Evolutionary conservation across 2,329 filamentous ascomycete genomes (phyloP).

Genomic region (Aspergillus fumigatiaffinis): DNA sequence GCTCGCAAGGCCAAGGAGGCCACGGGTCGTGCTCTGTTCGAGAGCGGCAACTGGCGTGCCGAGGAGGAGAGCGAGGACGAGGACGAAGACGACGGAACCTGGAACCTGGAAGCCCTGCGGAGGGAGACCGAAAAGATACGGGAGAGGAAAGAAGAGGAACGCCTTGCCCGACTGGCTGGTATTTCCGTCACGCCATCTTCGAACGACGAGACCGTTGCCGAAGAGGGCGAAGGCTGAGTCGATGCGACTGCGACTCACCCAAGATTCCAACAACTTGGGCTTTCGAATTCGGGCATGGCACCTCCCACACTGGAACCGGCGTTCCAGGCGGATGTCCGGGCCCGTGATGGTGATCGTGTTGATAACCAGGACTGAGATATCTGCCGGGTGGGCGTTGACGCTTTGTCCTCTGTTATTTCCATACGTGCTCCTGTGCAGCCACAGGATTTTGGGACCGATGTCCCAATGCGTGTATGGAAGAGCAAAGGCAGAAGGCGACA

Average conservation of each 20-base stretch:
- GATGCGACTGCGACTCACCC: constrained; percentile 7
- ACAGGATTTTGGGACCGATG: constrained; percentile 6
- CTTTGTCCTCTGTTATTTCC: constrained; percentile 15
- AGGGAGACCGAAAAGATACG: constrained; percentile 77
- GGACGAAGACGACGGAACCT: constrained; percentile 57
- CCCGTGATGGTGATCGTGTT: constrained; percentile 19
- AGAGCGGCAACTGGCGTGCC: constrained; percentile 86
- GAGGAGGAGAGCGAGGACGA: constrained; percentile 61
- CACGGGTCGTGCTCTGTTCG: constrained; percentile 90
- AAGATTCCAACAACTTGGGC: constrained; percentile 26
- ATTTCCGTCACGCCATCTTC: constrained; percentile 15
- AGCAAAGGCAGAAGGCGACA: constrained; percentile 12
- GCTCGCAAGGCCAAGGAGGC: constrained; percentile 89
- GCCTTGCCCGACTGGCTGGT: constrained; percentile 42
- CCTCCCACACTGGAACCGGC: constrained; percentile 19
- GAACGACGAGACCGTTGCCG: constrained; percentile 16
- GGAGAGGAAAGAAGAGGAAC: constrained; percentile 73
- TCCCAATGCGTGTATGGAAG: constrained; percentile 11
- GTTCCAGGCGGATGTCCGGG: constrained; percentile 15
- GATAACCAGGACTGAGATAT: constrained; percentile 22
- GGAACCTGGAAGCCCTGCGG: constrained; percentile 79
- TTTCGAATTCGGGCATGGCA: constrained; percentile 18
- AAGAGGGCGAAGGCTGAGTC: constrained; percentile 27
- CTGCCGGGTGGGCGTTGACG: constrained; percentile 18
- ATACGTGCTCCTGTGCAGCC: constrained; percentile 7